These are phyloP conservation scores for Cystobasidium slooffiae DNA, from an alignment of 1,284 basidiomycete genomes.

Conservation along the genomic window DNA sequence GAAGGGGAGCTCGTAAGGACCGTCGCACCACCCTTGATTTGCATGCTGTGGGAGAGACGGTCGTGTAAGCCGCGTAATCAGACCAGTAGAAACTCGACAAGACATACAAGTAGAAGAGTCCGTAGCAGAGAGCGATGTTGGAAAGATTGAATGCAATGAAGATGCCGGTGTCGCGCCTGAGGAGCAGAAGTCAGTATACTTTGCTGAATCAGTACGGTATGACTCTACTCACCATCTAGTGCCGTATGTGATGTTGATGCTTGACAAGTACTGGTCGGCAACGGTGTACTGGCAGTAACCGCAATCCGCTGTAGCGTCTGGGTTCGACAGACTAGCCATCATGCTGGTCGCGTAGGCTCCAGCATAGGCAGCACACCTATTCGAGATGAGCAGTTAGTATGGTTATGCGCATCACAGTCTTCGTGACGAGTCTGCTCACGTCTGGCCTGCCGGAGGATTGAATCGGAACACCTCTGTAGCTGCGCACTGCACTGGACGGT, in stretches of 20 bases:
- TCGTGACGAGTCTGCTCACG: neutral
- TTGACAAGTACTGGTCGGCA: slow-evolving; percentile 27
- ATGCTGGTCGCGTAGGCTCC: slow-evolving; percentile 25
- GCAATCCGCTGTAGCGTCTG: slow-evolving; percentile 54
- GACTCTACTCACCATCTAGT: slow-evolving; percentile 21
- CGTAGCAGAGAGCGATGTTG: slow-evolving; percentile 27
- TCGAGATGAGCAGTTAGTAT: neutral
- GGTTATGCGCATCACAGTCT: neutral
- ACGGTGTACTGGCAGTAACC: slow-evolving; percentile 39
- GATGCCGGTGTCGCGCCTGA: slow-evolving; percentile 32
- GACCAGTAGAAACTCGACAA: neutral
- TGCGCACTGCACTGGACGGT: slow-evolving; percentile 13
- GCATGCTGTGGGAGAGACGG: slow-evolving; percentile 1
- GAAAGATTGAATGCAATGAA: slow-evolving; percentile 33
- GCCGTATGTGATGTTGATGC: slow-evolving; percentile 28
- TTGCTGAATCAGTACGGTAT: neutral
- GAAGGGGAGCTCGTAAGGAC: slow-evolving; percentile 12
- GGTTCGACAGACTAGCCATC: slow-evolving; percentile 57
- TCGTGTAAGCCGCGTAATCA: neutral
- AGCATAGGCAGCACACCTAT: slow-evolving; percentile 32
- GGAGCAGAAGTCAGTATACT: neutral
- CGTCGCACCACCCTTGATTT: slow-evolving; percentile 19
- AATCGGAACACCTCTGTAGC: slow-evolving; percentile 1
- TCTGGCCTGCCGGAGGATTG: slow-evolving; percentile 13
- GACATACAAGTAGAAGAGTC: slow-evolving; percentile 30